Base-by-base conservation (phyloP, 768 basidiomycete genomes). In the Phaffia australis region DNA sequence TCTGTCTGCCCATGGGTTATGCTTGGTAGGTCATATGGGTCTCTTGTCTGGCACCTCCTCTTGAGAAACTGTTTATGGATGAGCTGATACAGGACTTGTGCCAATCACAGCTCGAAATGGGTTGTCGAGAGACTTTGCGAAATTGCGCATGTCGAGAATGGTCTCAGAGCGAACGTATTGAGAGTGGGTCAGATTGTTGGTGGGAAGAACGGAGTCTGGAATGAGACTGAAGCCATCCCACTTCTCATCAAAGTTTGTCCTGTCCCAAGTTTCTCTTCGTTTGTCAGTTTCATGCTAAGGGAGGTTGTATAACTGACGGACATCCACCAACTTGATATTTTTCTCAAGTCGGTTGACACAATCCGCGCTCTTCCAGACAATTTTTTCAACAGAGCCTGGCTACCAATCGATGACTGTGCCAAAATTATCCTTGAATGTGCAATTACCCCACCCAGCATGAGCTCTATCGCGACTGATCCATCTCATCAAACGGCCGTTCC, bases 101-200 rank as follows among this genome's bases (percentile, higher is more conserved):
- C 11, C 35, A 11, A 11, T 4, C 11, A 5, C 11, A 42, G 35
- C 11, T 51, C n/a, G 68, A 83, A 83, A 71, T 83, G 82, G 81
- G 80, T 83, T 1, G 78, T 77, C 0, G 83, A 83, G 76, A 82
- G 81, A 71, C 56, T 83, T 1, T 71, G 71, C 60, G 77, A 82
- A 70, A 72, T 76, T n/a, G 81, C 79, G 5, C 75, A 76, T 2
- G 71, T 71, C 56, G 63, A 69, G 14, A 73, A 71, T 1, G 70
- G 71, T 0, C 69, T 78, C 1, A 69, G 73, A 18, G 76, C 77
- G 23, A 78, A 76, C 19, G 76, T 79, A 0, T 65, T 81, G 66
- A 74, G 82, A 18, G 81, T 83, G n/a, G 82, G 83, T 3, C 83
- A 83, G 69, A 79, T 83, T 75, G 82, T 81, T 2, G 82, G 82